phyloP scores from a whole-genome alignment of 2,329 filamentous ascomycete species.

The Aspergillus viridinutans region DNA sequence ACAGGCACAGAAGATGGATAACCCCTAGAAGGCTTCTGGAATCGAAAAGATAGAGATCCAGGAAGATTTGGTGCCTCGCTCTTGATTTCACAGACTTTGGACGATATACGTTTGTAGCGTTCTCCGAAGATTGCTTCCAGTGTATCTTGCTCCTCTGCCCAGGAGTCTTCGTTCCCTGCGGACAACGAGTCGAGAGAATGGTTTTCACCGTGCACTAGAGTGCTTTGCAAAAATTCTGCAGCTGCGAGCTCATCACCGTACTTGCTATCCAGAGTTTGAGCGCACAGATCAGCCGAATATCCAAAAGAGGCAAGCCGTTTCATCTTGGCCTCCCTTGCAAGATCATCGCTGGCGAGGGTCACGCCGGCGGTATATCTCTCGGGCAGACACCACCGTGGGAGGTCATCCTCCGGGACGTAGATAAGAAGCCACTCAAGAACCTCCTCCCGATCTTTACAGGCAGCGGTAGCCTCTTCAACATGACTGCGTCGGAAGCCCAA shows the following conservation, averaged over 20 bases:
- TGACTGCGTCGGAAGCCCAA: slow-evolving; percentile 88
- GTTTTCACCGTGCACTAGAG: slow-evolving; percentile 52
- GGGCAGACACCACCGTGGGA: slow-evolving; percentile 88
- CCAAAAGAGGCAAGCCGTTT: slow-evolving; percentile 77
- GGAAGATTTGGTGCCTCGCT: slow-evolving; percentile 51
- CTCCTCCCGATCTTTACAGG: slow-evolving; percentile 90
- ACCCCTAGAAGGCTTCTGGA: slow-evolving; percentile 61
- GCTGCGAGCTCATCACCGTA: slow-evolving; percentile 70
- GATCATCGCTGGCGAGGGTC: slow-evolving; percentile 74
- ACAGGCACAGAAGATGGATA: slow-evolving; percentile 70
- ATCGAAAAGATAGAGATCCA: slow-evolving; percentile 54
- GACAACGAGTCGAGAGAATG: slow-evolving; percentile 11
- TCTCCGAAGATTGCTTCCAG: slow-evolving; percentile 84
- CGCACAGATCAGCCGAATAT: slow-evolving; percentile 80
- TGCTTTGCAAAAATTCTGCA: slow-evolving; percentile 72
- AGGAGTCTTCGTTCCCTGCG: slow-evolving; percentile 51
- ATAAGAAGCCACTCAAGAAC: slow-evolving; percentile 93
- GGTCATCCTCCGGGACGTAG: slow-evolving; percentile 92
- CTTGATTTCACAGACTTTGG: slow-evolving; percentile 65
- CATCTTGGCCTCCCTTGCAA: slow-evolving; percentile 75
- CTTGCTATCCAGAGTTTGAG: slow-evolving; percentile 67
- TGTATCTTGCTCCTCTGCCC: slow-evolving; percentile 81
- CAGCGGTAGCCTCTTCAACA: slow-evolving; percentile 76
- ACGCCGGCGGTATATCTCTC: slow-evolving; percentile 89
- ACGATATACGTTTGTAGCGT: slow-evolving; percentile 58